Base-by-base conservation (phyloP, 805 yeast species). In the Vanderwaltozyma tropicalis region DNA sequence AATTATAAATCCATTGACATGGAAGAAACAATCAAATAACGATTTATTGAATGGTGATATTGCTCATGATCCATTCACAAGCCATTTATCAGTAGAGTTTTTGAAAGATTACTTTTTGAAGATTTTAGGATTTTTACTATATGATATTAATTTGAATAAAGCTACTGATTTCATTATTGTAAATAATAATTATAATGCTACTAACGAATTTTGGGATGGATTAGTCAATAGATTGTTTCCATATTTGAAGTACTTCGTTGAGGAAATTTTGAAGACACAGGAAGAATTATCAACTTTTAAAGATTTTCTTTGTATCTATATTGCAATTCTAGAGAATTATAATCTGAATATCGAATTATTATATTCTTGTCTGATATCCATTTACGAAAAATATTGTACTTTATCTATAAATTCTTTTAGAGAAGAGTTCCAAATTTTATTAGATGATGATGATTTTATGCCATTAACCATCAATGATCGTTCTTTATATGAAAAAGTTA, bases 371-470 rank as follows among this genome's bases (percentile, higher is more conserved):
- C 57, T 87, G 48, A 61, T 81, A 22, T 52, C 67, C 2, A 57
- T 79, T 7, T 78, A 86, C 52, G 66, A 72, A 34, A 71, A 72
- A 44, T 82, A 71, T 50, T 75, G 84, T n/a, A 68, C 69, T 2
- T 63, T 71, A 10, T 61, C 77, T 18, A 69, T 74, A 12, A 63
- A 62, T 41, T 68, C 70, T 13, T 85, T 86, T 57, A 66, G 71
- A 18, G 56, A 55, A 11, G 80, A 78, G 34, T 89, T 87, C 61
- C 61, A 67, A 24, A 68, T 68, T 9, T 63, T 80, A 5, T 72
- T 87, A 27, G 72, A 74, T 42, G 78, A 80, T 18, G 96, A 89
- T 54, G 92, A 85, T 55, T 84, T 85, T 46, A 85, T 84, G 86
- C 94, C 96, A 11, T 71, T 87, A 64, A 72, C 73, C 0, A 76